These are phyloP conservation scores for Metarhizium brunneum DNA, from an alignment of 2,329 filamentous ascomycete genomes.

Conservation along the genomic window DNA sequence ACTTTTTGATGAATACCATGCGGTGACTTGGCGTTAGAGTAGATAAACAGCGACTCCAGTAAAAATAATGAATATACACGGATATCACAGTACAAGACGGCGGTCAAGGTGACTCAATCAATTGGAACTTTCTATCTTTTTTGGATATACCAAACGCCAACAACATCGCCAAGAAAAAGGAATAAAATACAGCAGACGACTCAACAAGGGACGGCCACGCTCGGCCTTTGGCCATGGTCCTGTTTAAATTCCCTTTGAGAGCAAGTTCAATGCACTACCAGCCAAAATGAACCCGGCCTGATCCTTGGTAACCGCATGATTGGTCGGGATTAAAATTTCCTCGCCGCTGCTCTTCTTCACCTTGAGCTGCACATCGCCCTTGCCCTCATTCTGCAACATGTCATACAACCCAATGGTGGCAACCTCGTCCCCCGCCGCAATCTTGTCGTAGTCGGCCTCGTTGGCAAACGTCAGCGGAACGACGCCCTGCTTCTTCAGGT, in stretches of 20 bases:
- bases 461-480: constrained; percentile 87
- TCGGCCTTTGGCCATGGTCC: not conserved
- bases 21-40: not conserved
- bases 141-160: not conserved
- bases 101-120: not conserved
- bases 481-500: constrained; percentile 94
- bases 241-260: constrained; percentile 48
- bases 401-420: constrained; percentile 75
- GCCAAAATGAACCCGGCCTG: constrained; percentile 90
- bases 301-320: constrained; percentile 80
- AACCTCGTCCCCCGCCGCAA: constrained; percentile 76
- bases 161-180: not conserved
- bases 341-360: constrained; percentile 56
- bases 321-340: constrained; percentile 63
- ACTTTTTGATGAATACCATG: not conserved
- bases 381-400: constrained; percentile 67
- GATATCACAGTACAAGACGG: not conserved
- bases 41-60: not conserved
- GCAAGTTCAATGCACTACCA: constrained; percentile 83
- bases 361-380: constrained; percentile 62
- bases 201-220: not conserved
- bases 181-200: not conserved
- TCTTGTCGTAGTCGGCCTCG: constrained; percentile 77
- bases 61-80: not conserved
- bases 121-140: not conserved